Conservation (phyloP, 2,329 filamentous ascomycete species). For the Mycocentrospora acerina region DNA sequence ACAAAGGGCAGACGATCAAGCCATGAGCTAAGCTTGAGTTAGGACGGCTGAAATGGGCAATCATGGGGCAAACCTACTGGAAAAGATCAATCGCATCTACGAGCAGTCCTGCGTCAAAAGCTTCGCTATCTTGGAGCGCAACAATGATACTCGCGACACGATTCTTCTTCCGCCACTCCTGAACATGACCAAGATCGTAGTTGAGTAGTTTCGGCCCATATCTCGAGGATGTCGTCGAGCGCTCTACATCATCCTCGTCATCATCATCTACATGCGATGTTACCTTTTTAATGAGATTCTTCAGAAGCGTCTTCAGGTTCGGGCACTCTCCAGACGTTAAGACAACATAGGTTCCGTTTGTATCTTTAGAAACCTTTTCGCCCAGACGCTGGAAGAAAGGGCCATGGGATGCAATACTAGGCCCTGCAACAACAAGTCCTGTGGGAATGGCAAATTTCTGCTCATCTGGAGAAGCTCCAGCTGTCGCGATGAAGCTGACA, state of each 20-base stretch:
- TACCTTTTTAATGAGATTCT: slow-evolving; percentile 70
- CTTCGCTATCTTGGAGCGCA: slow-evolving; percentile 79
- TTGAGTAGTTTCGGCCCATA: slow-evolving; percentile 69
- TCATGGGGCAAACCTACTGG: slow-evolving; percentile 53
- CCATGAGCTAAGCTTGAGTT: slow-evolving; percentile 58
- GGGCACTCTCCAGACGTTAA: slow-evolving; percentile 70
- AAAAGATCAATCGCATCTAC: slow-evolving; percentile 70
- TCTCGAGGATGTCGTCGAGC: slow-evolving; percentile 15
- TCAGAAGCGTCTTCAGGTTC: slow-evolving; percentile 72
- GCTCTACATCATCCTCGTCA: slow-evolving; percentile 44
- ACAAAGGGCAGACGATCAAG: slow-evolving; percentile 74
- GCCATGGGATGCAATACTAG: slow-evolving; percentile 74
- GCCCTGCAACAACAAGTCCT: slow-evolving; percentile 74
- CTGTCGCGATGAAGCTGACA: slow-evolving; percentile 41
- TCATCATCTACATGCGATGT: slow-evolving; percentile 61
- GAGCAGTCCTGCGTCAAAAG: slow-evolving; percentile 72
- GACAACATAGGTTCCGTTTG: slow-evolving; percentile 60
- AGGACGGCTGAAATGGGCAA: slow-evolving; percentile 9
- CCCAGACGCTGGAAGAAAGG: slow-evolving; percentile 72
- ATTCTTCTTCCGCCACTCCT: slow-evolving; percentile 59
- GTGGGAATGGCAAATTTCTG: slow-evolving; percentile 59
- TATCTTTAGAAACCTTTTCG: slow-evolving; percentile 43
- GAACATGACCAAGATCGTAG: slow-evolving; percentile 74
- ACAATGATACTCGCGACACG: slow-evolving; percentile 64
- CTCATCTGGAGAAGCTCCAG: slow-evolving; percentile 19